phyloP scores from a whole-genome alignment of 2,329 filamentous ascomycete species.

The Apiospora aurea region DNA sequence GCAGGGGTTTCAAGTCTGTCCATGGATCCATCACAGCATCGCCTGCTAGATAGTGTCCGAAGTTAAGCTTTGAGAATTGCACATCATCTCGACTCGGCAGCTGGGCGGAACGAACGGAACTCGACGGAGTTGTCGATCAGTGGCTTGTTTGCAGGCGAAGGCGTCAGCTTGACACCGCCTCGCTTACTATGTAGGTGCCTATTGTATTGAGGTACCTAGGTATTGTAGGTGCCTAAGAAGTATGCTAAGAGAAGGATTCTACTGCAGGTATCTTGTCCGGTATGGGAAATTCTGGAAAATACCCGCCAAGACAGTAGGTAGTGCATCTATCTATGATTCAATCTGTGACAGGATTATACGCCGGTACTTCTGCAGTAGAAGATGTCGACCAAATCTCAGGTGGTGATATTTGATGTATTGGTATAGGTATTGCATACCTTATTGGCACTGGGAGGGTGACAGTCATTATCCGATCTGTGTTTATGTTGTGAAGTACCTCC shows the following conservation, averaged over 20 bases:
- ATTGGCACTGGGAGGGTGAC: not conserved
- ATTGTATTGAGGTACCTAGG: too few species aligned
- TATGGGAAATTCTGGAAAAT: conserved; percentile 3
- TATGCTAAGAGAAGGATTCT: not conserved
- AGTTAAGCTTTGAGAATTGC: conserved; percentile 1
- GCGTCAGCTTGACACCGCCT: not conserved
- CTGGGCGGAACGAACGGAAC: not conserved
- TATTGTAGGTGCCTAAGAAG: too few species aligned
- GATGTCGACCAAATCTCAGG: too few species aligned
- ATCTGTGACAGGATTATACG: not conserved
- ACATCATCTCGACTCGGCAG: not conserved
- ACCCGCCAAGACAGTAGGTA: not conserved
- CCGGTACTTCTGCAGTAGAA: not conserved
- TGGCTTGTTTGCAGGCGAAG: not conserved
- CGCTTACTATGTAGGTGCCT: conserved; percentile 7
- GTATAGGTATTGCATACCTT: too few species aligned
- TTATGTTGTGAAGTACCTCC: not conserved
- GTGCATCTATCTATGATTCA: not conserved
- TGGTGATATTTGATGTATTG: too few species aligned
- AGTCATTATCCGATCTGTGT: not conserved
- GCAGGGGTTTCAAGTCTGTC: conserved; percentile 17
- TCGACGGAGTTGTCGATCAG: not conserved
- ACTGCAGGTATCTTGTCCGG: not conserved
- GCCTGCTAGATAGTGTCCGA: not conserved
- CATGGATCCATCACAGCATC: conserved; percentile 6